Evolutionary conservation across 176 grass and related monocot species (phyloP).

Genomic region (Olyra latifolia): DNA sequence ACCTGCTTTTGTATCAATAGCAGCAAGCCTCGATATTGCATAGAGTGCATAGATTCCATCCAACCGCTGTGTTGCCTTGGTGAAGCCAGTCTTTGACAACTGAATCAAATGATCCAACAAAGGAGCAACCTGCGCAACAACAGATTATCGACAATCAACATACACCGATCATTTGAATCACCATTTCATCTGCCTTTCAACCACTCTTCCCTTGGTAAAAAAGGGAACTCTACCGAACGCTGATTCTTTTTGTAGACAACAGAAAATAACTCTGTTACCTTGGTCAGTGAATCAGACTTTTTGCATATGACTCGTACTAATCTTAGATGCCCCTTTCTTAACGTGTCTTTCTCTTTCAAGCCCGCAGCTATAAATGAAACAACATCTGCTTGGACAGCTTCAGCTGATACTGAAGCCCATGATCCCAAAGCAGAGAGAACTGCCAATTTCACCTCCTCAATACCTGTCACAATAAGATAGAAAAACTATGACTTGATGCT

Average conservation of each 20-base stretch:
- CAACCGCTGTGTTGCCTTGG: constrained; percentile 86
- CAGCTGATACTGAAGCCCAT: constrained; percentile 68
- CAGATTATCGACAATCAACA: constrained; percentile 26
- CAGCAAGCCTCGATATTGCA: constrained; percentile 69
- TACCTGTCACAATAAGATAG: constrained; percentile 61
- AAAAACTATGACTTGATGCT: constrained; percentile 17
- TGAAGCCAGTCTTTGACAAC: constrained; percentile 82
- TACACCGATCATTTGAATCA: constrained; percentile 6
- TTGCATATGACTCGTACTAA: constrained; percentile 76
- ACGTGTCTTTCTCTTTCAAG: constrained; percentile 89
- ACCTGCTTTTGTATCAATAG: constrained; percentile 96
- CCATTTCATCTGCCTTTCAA: constrained; percentile 1
- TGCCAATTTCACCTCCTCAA: constrained; percentile 95
- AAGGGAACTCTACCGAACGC: constrained; percentile 7
- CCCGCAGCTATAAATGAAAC: constrained; percentile 72
- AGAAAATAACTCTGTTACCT: constrained; percentile 42
- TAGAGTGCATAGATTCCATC: constrained; percentile 95
- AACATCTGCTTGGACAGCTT: constrained; percentile 73
- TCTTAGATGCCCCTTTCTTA: constrained; percentile 92
- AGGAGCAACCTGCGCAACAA: constrained; percentile 60
- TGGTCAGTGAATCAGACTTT: constrained; percentile 75
- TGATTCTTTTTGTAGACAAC: constrained; percentile 23
- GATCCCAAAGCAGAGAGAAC: constrained; percentile 69
- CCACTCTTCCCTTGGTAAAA: not conserved
- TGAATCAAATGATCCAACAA: constrained; percentile 80